Evolutionary conservation across 2,329 filamentous ascomycete species (phyloP).

Genomic region (Westerdykella aurantiaca): DNA sequence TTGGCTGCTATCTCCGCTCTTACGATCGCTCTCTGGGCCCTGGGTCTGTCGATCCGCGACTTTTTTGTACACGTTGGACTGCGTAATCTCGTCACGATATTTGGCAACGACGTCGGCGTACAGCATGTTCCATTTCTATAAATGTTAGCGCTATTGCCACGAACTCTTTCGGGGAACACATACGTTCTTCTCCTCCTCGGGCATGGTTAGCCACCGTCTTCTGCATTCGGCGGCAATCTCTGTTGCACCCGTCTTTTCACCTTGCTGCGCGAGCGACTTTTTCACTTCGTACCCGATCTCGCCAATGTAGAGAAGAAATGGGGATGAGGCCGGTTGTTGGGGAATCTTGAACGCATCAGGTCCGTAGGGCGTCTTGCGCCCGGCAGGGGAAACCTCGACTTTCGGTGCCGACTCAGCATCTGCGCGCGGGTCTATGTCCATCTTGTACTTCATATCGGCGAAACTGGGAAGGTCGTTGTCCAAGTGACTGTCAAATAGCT

Average conservation of each 20-base stretch:
- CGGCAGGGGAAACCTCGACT: constrained; percentile 9
- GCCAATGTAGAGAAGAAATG: constrained; percentile 38
- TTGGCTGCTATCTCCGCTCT: constrained; percentile 17
- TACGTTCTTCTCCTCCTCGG: constrained; percentile 36
- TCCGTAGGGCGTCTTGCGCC: constrained; percentile 16
- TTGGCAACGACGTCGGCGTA: constrained; percentile 38
- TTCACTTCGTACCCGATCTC: constrained; percentile 37
- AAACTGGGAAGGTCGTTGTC: constrained; percentile 36
- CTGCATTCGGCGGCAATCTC: constrained; percentile 40
- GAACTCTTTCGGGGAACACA: not conserved
- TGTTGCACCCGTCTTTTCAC: constrained; percentile 35
- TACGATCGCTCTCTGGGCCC: constrained; percentile 29
- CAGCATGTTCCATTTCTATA: constrained; percentile 38
- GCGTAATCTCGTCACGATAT: constrained; percentile 36
- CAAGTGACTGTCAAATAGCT: constrained; percentile 55
- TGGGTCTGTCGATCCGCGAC: constrained; percentile 35
- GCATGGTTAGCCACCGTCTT: constrained; percentile 36
- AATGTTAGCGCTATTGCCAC: constrained; percentile 8
- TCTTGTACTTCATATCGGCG: constrained; percentile 34
- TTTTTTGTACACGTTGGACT: constrained; percentile 33
- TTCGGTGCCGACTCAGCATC: constrained; percentile 13
- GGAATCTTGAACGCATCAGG: constrained; percentile 31
- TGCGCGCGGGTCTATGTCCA: constrained; percentile 25
- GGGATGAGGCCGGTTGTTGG: constrained; percentile 36
- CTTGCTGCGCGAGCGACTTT: constrained; percentile 30